phyloP scores from a whole-genome alignment of 495 filamentous ascomycete genomes.

The Terfezia claveryi region DNA sequence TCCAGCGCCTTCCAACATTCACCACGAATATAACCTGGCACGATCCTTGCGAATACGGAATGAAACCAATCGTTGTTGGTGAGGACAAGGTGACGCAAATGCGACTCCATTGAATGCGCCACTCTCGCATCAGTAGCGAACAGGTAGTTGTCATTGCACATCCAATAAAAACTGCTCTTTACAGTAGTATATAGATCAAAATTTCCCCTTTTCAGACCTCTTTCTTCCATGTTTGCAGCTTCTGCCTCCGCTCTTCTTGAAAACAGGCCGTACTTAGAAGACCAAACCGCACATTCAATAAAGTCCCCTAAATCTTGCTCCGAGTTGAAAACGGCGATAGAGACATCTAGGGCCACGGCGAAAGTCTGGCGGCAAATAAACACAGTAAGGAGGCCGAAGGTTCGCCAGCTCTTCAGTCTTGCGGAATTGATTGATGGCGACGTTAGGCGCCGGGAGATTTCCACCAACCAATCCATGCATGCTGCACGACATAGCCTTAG shows the following conservation, averaged over 20 bases:
- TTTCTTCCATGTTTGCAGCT: no score
- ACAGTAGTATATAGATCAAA: no score
- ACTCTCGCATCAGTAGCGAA: no score
- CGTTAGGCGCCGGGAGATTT: background rate
- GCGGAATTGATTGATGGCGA: background rate
- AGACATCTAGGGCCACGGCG: constrained; percentile 14
- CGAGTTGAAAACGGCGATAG: constrained; percentile 7
- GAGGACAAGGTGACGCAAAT: background rate
- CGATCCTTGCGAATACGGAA: background rate
- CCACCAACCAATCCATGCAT: background rate
- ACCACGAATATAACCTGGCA: background rate
- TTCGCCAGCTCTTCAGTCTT: background rate
- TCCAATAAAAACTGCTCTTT: no score
- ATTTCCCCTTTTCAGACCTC: no score
- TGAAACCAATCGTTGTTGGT: background rate
- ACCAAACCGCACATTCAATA: constrained; percentile 20
- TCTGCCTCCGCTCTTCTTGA: no score
- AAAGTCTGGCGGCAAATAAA: constrained; percentile 21
- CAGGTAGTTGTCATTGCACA: no score
- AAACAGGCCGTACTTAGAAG: background rate
- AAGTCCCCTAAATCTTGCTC: constrained; percentile 20
- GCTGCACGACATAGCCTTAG: background rate
- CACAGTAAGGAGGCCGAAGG: constrained; percentile 2
- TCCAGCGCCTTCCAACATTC: background rate
- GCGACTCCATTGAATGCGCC: no score